Conservation (phyloP, 2,329 filamentous ascomycete species). For the Talaromyces sp. region DNA sequence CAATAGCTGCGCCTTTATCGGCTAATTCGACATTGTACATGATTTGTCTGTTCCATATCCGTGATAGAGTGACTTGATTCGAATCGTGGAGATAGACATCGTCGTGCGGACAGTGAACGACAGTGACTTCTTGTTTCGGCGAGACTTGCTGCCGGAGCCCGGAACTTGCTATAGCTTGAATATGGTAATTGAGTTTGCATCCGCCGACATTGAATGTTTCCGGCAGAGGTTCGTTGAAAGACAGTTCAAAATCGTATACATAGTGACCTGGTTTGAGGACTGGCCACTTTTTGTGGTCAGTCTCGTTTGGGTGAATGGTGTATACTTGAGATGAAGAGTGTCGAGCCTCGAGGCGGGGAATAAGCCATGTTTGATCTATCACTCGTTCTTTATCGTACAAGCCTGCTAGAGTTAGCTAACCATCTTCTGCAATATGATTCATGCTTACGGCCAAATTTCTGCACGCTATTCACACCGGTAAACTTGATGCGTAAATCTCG, state of each 20-base stretch:
- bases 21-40: conserved; percentile 10
- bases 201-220: conserved; percentile 14
- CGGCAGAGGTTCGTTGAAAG: conserved; percentile 10
- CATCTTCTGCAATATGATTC: neutral
- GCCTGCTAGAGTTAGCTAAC: neutral
- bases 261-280: conserved; percentile 9
- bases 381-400: conserved; percentile 8
- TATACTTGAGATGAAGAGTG: neutral
- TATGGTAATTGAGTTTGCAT: conserved; percentile 9
- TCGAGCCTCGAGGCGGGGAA: conserved; percentile 9
- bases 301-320: neutral
- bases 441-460: conserved; percentile 11
- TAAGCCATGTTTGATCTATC: conserved; percentile 5
- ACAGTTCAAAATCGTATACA: conserved; percentile 14
- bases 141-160: conserved; percentile 11
- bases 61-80: conserved; percentile 12
- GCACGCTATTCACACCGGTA: conserved; percentile 6
- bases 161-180: conserved; percentile 8
- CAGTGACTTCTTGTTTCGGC: conserved; percentile 8
- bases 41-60: conserved; percentile 15
- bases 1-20: conserved; percentile 13
- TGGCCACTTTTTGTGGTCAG: neutral
- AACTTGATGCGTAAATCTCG: conserved; percentile 8
- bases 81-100: conserved; percentile 15
- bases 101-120: conserved; percentile 15